Evolutionary conservation across 108 stramenopile species (phyloP).

Genomic region (Nitzschia putrida): DNA sequence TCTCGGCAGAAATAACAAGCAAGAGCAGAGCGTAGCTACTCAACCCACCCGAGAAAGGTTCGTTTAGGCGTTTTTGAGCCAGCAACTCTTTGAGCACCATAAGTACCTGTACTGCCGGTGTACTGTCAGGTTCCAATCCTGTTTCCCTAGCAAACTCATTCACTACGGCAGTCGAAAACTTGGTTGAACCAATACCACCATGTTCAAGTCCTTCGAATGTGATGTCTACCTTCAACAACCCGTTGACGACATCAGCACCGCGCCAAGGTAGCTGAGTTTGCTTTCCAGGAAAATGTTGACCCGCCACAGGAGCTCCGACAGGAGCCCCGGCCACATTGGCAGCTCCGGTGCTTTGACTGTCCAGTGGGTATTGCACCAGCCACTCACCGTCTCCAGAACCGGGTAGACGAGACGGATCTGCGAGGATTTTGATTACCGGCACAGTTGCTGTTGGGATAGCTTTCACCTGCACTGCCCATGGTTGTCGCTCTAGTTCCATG

Average conservation of each 20-base stretch:
- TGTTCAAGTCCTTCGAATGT: slow-evolving; percentile 93
- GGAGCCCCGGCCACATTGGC: not conserved
- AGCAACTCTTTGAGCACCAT: slow-evolving; percentile 91
- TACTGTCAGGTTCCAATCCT: slow-evolving; percentile 61
- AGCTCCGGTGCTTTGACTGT: not conserved
- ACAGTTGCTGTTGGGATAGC: slow-evolving; percentile 86
- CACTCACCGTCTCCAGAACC: slow-evolving; percentile 45
- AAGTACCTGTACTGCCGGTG: slow-evolving; percentile 75
- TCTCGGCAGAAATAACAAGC: slow-evolving; percentile 78
- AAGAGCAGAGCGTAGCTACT: slow-evolving; percentile 93
- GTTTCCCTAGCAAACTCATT: slow-evolving; percentile 73
- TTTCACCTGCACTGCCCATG: slow-evolving; percentile 90
- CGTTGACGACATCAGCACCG: slow-evolving; percentile 86
- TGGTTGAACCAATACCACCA: slow-evolving; percentile 90
- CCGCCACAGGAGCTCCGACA: not conserved
- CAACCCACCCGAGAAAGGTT: slow-evolving; percentile 94
- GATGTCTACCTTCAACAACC: slow-evolving; percentile 87
- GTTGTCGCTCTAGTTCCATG: slow-evolving; percentile 71
- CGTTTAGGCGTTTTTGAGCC: slow-evolving; percentile 86
- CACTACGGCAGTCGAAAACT: slow-evolving; percentile 74
- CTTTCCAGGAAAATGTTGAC: slow-evolving; percentile 11
- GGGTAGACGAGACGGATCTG: slow-evolving; percentile 77
- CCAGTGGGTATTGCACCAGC: slow-evolving; percentile 31
- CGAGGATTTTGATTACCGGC: slow-evolving; percentile 87
- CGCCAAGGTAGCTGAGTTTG: slow-evolving; percentile 68